phyloP scores from a whole-genome alignment of 805 yeast species.

The Scheffersomyces ergatensis region DNA sequence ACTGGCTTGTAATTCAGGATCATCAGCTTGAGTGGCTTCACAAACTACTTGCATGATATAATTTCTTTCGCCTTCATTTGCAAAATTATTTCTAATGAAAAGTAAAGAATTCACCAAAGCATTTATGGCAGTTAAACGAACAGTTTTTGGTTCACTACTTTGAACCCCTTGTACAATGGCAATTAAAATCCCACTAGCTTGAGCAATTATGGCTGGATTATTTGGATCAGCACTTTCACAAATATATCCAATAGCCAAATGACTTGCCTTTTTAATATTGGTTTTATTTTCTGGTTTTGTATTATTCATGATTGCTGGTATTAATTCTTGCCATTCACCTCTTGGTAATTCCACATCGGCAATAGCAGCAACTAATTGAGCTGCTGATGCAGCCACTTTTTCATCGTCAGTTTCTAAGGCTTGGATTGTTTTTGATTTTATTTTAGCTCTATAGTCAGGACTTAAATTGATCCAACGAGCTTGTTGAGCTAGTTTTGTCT shows the following conservation, averaged over 20 bases:
- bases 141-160: slow-evolving; percentile 68
- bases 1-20: slow-evolving; percentile 80
- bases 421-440: slow-evolving; percentile 58
- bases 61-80: slow-evolving; percentile 91
- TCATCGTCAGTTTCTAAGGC: slow-evolving; percentile 66
- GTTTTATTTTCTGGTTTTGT: slow-evolving; percentile 78
- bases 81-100: slow-evolving; percentile 85
- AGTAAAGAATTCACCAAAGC: slow-evolving; percentile 90
- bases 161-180: slow-evolving; percentile 98
- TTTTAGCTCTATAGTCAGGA: slow-evolving; percentile 50
- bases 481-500: slow-evolving; percentile 55
- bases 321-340: slow-evolving; percentile 84
- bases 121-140: slow-evolving; percentile 85
- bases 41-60: slow-evolving; percentile 98
- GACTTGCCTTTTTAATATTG: slow-evolving; percentile 79
- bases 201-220: slow-evolving; percentile 72
- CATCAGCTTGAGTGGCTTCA: slow-evolving; percentile 93
- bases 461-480: slow-evolving; percentile 75
- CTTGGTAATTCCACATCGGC: slow-evolving; percentile 94
- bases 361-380: slow-evolving; percentile 93
- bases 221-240: slow-evolving; percentile 91
- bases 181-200: slow-evolving; percentile 87
- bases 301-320: slow-evolving; percentile 79
- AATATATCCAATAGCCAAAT: slow-evolving; percentile 89
- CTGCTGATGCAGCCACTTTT: slow-evolving; percentile 83